These are phyloP conservation scores for Penicillium maclennaniae DNA, from an alignment of 495 filamentous ascomycete genomes.

Conservation along the genomic window DNA sequence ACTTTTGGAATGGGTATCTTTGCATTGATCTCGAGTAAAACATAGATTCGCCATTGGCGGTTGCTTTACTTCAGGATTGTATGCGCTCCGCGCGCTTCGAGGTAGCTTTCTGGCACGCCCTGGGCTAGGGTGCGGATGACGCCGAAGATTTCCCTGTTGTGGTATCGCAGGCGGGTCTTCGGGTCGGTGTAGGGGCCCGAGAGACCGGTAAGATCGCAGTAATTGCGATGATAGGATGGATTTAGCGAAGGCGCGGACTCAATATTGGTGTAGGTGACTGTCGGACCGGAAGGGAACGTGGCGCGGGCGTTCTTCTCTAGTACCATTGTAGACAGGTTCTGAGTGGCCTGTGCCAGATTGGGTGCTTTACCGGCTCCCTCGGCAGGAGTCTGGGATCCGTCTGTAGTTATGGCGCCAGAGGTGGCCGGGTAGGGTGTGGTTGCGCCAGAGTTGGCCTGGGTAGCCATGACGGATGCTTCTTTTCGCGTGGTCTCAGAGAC, in stretches of 20 bases:
- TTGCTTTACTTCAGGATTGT: slow-evolving; percentile 74
- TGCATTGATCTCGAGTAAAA: neutral
- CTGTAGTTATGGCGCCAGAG: slow-evolving; percentile 47
- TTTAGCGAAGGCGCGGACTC: slow-evolving; percentile 82
- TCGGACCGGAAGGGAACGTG: slow-evolving; percentile 51
- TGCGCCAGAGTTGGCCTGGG: slow-evolving; percentile 76
- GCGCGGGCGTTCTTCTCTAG: slow-evolving; percentile 65
- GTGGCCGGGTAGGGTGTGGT: slow-evolving; percentile 63
- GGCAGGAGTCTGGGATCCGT: slow-evolving; percentile 55
- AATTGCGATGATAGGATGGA: slow-evolving; percentile 69
- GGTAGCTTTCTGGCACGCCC: slow-evolving; percentile 76
- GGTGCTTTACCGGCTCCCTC: slow-evolving; percentile 50
- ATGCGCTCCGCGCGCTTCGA: slow-evolving; percentile 87
- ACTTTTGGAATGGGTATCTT: neutral
- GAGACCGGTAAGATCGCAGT: slow-evolving; percentile 93
- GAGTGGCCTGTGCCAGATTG: slow-evolving; percentile 78
- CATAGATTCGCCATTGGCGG: neutral
- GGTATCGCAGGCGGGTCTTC: slow-evolving; percentile 86
- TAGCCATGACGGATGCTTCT: slow-evolving; percentile 73
- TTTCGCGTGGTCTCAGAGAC: slow-evolving; percentile 84
- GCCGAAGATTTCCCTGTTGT: slow-evolving; percentile 83
- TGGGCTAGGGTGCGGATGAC: slow-evolving; percentile 72
- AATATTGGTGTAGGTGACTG: slow-evolving; percentile 90
- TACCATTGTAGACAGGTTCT: slow-evolving; percentile 78
- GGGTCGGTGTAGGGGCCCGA: slow-evolving; percentile 87